Conservation (phyloP, 2,329 filamentous ascomycete genomes). For the Colletotrichum navitas region DNA sequence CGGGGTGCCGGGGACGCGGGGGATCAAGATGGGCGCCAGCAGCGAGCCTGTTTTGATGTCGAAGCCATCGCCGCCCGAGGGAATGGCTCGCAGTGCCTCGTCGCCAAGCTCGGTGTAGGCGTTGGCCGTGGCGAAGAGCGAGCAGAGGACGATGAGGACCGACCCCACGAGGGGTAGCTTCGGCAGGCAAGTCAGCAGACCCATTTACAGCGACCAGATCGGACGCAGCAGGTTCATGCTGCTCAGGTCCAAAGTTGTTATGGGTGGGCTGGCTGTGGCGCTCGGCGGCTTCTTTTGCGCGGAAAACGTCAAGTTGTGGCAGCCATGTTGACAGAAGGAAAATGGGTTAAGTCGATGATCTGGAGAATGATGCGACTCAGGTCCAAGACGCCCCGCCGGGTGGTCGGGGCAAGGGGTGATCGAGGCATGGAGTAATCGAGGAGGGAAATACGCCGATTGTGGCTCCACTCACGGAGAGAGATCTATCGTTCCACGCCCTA, state of each 20-base stretch:
- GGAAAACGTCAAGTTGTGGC: conserved; percentile 20
- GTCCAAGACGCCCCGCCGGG: conserved; percentile 32
- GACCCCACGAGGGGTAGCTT: conserved; percentile 40
- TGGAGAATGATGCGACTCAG: conserved; percentile 35
- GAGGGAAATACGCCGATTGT: conserved; percentile 34
- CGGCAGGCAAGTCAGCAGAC: conserved; percentile 34
- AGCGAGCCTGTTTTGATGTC: conserved; percentile 81
- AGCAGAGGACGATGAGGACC: conserved; percentile 42
- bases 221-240: conserved; percentile 38
- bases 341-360: conserved; percentile 23
- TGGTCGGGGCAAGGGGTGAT: conserved; percentile 28
- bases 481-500: conserved; percentile 10
- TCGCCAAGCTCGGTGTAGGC: conserved; percentile 75
- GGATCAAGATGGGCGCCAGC: conserved; percentile 86
- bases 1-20: conserved; percentile 88
- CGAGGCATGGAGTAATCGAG: conserved; percentile 22
- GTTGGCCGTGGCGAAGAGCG: conserved; percentile 47
- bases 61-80: conserved; percentile 80
- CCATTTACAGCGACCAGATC: conserved; percentile 38
- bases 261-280: background rate
- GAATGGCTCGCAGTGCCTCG: conserved; percentile 77
- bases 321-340: conserved; percentile 20
- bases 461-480: conserved; percentile 31
- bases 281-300: conserved; percentile 28
- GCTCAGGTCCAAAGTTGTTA: background rate